These are phyloP conservation scores for Ecytonucleospora hepatopenaei DNA, from an alignment of 371 early-diverging fungal genomes.

Conservation along the genomic window DNA sequence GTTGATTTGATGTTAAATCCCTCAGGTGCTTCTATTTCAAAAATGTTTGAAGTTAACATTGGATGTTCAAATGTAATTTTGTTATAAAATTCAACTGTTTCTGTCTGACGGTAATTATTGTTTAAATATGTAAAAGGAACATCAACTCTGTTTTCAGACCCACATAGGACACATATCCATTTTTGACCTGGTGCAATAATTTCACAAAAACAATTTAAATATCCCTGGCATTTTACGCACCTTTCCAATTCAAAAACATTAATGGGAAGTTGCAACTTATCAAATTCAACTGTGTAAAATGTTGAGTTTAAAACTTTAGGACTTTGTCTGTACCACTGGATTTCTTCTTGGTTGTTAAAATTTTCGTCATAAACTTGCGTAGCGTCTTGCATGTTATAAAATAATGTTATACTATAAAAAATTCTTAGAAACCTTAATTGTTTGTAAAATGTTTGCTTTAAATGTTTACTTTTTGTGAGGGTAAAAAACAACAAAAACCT, in stretches of 20 bases:
- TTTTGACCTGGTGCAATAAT: constrained; percentile 55
- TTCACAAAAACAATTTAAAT: constrained; percentile 55
- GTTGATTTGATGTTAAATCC: constrained; percentile 27
- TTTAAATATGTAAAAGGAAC: constrained; percentile 34
- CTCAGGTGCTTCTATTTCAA: constrained; percentile 46
- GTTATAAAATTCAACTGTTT: constrained; percentile 43
- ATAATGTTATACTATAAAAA: too few relatives aligned
- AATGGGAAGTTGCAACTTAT: constrained; percentile 12
- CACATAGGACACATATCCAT: constrained; percentile 57
- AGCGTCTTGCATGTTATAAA: too few relatives aligned
- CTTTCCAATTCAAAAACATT: constrained; percentile 34
- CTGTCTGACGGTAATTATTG: constrained; percentile 14
- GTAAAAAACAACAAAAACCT: too few relatives aligned
- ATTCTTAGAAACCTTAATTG: too few relatives aligned
- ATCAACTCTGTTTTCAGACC: constrained; percentile 34
- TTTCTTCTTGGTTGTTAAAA: too few relatives aligned
- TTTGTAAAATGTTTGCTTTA: too few relatives aligned
- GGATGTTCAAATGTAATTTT: constrained; percentile 20
- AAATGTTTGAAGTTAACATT: constrained; percentile 34
- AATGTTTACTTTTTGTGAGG: too few relatives aligned
- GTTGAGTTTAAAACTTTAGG: constrained; percentile 9
- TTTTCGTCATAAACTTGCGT: too few relatives aligned
- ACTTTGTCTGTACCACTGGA: constrained; percentile 8
- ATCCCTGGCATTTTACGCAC: constrained; percentile 52
- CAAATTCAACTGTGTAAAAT: constrained; percentile 19